A percentile compares a stretch with the other conserved stretches of the same genome.
Conservation (phyloP, 2,329 filamentous ascomycete species). For the Fusarium lyarnte region DNA sequence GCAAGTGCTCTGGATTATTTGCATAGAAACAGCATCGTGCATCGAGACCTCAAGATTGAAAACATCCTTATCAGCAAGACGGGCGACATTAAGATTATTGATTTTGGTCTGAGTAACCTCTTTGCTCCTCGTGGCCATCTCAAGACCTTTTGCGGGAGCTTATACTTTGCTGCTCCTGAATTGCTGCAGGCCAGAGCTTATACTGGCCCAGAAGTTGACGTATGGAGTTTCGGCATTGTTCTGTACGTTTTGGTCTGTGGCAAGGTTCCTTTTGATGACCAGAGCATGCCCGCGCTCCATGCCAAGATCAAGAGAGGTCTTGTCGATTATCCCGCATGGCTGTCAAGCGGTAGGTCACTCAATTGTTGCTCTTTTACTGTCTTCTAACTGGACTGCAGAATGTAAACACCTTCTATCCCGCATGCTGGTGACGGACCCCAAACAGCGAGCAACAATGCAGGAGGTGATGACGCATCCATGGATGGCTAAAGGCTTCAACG, state of each 20-base stretch:
- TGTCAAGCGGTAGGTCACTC: conserved; percentile 77
- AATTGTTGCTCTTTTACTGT: background rate
- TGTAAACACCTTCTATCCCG: conserved; percentile 91
- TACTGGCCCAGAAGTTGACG: conserved; percentile 94
- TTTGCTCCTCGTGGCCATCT: conserved; percentile 86
- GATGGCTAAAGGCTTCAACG: conserved; percentile 92
- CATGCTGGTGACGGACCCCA: conserved; percentile 96
- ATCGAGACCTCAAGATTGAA: conserved; percentile 97
- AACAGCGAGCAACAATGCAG: conserved; percentile 82
- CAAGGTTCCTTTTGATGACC: conserved; percentile 98
- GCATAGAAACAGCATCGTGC: conserved; percentile 97
- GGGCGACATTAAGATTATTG: conserved; percentile 99
- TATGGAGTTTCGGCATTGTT: conserved; percentile 99
- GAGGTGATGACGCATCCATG: conserved; percentile 97
- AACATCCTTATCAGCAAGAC: conserved; percentile 99
- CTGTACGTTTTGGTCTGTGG: conserved; percentile 97
- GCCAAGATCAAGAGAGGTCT: conserved; percentile 98
- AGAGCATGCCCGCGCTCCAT: conserved; percentile 98
- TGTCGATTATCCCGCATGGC: conserved; percentile 94
- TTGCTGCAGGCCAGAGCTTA: conserved; percentile 93
- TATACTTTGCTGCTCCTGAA: conserved; percentile 97
- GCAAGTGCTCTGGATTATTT: conserved; percentile 97
- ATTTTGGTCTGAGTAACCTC: conserved; percentile 96
- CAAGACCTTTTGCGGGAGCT: conserved; percentile 96
- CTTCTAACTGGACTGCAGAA: conserved; percentile 67